These are phyloP conservation scores for Fusarium pilosicola DNA, from an alignment of 2,329 filamentous ascomycete species.

Conservation along the genomic window DNA sequence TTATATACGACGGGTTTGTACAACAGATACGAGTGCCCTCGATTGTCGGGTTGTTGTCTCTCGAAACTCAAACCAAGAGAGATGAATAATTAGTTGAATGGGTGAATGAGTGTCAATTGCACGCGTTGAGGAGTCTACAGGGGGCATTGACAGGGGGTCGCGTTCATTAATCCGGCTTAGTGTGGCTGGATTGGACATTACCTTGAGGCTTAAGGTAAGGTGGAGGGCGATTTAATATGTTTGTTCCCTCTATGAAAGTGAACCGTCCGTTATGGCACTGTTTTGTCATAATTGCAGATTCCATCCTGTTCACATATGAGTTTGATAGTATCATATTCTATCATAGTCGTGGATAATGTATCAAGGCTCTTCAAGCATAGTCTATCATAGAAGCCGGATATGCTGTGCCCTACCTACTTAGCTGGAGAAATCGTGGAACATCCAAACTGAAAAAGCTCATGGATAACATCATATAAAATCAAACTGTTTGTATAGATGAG, in stretches of 20 bases:
- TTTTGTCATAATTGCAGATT: neutral
- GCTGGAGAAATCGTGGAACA: neutral
- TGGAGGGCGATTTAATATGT: neutral
- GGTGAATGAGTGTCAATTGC: slow-evolving; percentile 30
- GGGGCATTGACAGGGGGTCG: slow-evolving; percentile 33
- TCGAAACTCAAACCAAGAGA: slow-evolving; percentile 21
- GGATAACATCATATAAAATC: neutral
- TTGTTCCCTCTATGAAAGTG: neutral
- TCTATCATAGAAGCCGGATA: neutral
- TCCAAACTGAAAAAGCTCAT: neutral
- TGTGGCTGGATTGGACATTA: slow-evolving; percentile 9
- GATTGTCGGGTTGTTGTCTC: slow-evolving; percentile 25
- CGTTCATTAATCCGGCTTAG: slow-evolving; percentile 32
- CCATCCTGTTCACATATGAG: neutral
- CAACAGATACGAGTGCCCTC: slow-evolving; percentile 13
- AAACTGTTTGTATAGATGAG: neutral
- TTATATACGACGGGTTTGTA: neutral
- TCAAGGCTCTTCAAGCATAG: neutral
- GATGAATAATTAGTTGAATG: slow-evolving; percentile 24
- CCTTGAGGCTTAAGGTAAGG: neutral
- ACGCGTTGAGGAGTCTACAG: slow-evolving; percentile 38
- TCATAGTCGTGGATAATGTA: neutral
- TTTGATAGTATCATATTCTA: neutral
- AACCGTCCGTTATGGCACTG: neutral
- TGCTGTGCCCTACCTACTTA: neutral